Evolutionary conservation across 1,139 yeast genomes (phyloP), one percentile per base, ranked within the genome.

Genomic region (Saccharomyces hybrid): DNA sequence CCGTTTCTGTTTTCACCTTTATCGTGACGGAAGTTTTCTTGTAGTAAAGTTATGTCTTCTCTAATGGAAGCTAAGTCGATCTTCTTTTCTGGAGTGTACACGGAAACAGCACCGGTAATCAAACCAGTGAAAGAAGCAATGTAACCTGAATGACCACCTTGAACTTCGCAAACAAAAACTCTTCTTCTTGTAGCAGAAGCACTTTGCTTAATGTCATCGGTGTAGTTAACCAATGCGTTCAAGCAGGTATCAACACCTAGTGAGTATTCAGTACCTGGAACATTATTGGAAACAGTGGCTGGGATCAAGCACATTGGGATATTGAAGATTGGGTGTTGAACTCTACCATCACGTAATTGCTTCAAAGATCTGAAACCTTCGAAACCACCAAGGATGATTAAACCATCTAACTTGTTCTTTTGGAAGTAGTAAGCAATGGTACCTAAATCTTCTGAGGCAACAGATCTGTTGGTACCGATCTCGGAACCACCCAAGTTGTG

Each of bases 111-210:
- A 57, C 93, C 95, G 38, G 86, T 78, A 42, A 83, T 82, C 52
- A 86, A 73, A 38, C 87, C 84, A 11, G 86, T 82, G 70, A 73
- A 82, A 11, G 88, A 79, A 25, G 93, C 90, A 63, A 86, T 82
- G 66, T 81, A 86, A 49, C 95, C 95, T 27, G 88, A 84, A 68
- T 86, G 83, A 52, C 95, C 95, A 62, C 95, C 95, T 72, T 86
- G 93, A n/a, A 86, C 91, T 70, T 86, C 93, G 58, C 86, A 85
- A 50, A 86, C 86, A 65, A 86, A 86, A 16, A 83, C 88, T 67
- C 93, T 77, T 69, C 84, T 81, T 75, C 93, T 79, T 5, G 90
- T 79, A 11, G 93, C 86, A 19, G 89, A 82, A 2, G 95, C 95
- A 53, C 86, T 80, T 69, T 84, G 91, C 67, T 86, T 85, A 55